Percentiles rank a stretch among this genome's conserved stretches.
Evolutionary conservation across 2,329 filamentous ascomycete species (phyloP).

Genomic region (Orbilia quercus): DNA sequence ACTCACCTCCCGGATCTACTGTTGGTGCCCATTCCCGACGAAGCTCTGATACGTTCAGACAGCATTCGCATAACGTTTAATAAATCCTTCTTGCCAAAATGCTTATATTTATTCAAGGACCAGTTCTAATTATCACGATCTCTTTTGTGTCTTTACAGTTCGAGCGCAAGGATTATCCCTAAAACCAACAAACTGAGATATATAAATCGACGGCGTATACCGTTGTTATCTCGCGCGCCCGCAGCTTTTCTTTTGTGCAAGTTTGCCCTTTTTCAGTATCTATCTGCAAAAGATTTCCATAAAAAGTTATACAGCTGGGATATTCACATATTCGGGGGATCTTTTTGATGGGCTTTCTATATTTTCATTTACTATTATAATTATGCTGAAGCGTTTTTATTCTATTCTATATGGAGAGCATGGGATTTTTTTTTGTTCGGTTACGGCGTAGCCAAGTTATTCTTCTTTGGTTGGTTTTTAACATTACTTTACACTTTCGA

Average conservation of each 20-base stretch:
- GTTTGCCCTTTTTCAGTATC: neutral
- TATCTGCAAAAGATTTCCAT: conserved; percentile 30
- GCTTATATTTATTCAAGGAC: conserved; percentile 31
- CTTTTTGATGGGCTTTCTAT: conserved; percentile 12
- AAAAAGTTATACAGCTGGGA: conserved; percentile 30
- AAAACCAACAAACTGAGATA: conserved; percentile 14
- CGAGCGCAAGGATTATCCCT: conserved; percentile 53
- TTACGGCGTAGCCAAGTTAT: conserved; percentile 18
- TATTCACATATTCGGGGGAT: conserved; percentile 2
- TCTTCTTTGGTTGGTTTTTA: conserved; percentile 5
- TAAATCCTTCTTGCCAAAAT: conserved; percentile 28
- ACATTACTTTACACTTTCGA: conserved; percentile 1
- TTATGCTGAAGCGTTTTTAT: conserved; percentile 44
- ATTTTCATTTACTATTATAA: conserved; percentile 33
- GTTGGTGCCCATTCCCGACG: conserved; percentile 56
- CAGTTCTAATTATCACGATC: conserved; percentile 51
- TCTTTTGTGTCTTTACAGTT: conserved; percentile 50
- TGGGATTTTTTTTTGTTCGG: neutral
- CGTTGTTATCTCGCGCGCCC: neutral
- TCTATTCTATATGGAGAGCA: neutral
- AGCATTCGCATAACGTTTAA: conserved; percentile 51
- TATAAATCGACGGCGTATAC: neutral
- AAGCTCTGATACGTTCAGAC: conserved; percentile 53
- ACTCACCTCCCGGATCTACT: conserved; percentile 55
- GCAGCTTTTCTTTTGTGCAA: neutral